A percentile compares a stretch with the other conserved stretches of the same genome.
These are phyloP conservation scores for Penicillium frequentans DNA, from an alignment of 2,329 filamentous ascomycete species.

Conservation along the genomic window DNA sequence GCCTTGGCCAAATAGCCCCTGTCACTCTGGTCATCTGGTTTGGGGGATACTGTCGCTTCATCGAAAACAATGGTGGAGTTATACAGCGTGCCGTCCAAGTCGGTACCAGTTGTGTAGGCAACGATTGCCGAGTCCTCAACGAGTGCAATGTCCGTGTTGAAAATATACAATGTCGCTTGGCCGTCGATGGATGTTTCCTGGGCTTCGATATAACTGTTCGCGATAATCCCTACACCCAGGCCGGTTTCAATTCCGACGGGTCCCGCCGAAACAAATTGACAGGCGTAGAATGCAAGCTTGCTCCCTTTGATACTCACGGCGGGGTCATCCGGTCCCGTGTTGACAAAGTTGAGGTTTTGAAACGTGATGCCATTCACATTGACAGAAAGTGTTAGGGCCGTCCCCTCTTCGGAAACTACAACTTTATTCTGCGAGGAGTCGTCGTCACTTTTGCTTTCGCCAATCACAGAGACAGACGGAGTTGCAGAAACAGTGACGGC, in stretches of 20 bases:
- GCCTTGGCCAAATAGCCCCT: constrained; percentile 46
- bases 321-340: constrained; percentile 11
- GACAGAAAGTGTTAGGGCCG: constrained; percentile 32
- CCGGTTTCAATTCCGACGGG: constrained; percentile 27
- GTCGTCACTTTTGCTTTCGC: constrained; percentile 28
- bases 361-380: constrained; percentile 35
- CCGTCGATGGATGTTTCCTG: constrained; percentile 45
- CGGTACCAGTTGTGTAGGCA: constrained; percentile 42
- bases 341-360: constrained; percentile 41
- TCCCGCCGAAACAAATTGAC: constrained; percentile 44
- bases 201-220: constrained; percentile 49
- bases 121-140: constrained; percentile 36
- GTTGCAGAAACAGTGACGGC: constrained; percentile 43
- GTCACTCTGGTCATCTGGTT: constrained; percentile 34
- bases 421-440: constrained; percentile 42
- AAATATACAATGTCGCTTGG: constrained; percentile 45
- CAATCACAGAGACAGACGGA: constrained; percentile 45
- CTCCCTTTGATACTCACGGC: constrained; percentile 37
- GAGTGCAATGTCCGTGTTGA: constrained; percentile 44
- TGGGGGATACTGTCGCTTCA: constrained; percentile 37
- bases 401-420: constrained; percentile 28
- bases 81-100: constrained; percentile 12
- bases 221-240: constrained; percentile 40
- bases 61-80: constrained; percentile 48
- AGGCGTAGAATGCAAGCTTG: constrained; percentile 47